Evolutionary conservation across 768 basidiomycete genomes (phyloP).

Genomic region (Pleurotus platypus): DNA sequence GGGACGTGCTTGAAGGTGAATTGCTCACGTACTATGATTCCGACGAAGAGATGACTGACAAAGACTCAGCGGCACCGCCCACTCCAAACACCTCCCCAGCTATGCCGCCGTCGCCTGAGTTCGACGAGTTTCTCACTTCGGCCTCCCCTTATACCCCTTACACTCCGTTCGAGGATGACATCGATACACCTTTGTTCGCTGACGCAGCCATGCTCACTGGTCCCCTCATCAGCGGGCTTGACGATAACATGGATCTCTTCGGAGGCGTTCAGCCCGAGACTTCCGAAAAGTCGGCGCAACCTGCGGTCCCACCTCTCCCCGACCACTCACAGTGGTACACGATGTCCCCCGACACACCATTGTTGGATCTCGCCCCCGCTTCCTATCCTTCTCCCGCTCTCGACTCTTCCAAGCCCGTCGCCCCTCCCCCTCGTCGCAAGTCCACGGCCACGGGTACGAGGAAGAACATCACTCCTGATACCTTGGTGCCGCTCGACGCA

Average conservation of each 20-base stretch:
- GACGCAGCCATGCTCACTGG: conserved; percentile 21
- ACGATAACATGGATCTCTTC: conserved; percentile 8
- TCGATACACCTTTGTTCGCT: conserved; percentile 32
- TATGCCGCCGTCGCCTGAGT: conserved; percentile 18
- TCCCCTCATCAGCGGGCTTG: conserved; percentile 16
- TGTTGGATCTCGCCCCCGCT: conserved; percentile 2
- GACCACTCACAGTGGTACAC: conserved; percentile 4
- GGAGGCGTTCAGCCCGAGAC: conserved; percentile 21
- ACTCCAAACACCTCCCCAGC: conserved; percentile 15
- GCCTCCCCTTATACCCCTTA: conserved; percentile 25
- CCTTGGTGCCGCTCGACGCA: conserved; percentile 68
- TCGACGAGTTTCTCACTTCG: conserved; percentile 28
- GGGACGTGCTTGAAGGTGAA: conserved; percentile 14
- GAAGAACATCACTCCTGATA: conserved; percentile 61
- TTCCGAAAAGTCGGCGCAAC: neutral
- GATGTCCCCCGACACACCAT: conserved; percentile 11
- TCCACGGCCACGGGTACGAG: conserved; percentile 61
- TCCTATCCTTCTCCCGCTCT: conserved; percentile 9
- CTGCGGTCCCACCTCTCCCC: neutral
- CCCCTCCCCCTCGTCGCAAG: conserved; percentile 27
- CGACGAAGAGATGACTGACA: neutral
- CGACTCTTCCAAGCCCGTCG: neutral
- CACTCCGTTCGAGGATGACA: conserved; percentile 31
- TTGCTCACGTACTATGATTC: neutral
- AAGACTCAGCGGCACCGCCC: neutral